phyloP scores from a whole-genome alignment of 2,329 filamentous ascomycete species.

The Hysterium pulicare region DNA sequence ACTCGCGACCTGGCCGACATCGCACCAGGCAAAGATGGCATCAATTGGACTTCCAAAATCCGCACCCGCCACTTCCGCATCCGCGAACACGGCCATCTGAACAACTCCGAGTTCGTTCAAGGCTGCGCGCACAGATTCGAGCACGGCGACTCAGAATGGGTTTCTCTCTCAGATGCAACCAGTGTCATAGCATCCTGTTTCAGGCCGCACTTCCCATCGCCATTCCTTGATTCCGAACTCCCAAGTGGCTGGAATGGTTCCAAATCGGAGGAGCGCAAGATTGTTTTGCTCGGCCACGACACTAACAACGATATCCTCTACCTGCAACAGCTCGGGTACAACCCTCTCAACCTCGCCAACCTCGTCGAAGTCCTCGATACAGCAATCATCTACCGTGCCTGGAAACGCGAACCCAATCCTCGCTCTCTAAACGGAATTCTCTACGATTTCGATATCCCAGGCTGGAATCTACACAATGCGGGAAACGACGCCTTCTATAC shows the following conservation, averaged over 20 bases:
- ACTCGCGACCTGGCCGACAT: slow-evolving; percentile 56
- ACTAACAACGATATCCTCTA: slow-evolving; percentile 65
- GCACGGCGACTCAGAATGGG: slow-evolving; percentile 64
- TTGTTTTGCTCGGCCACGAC: slow-evolving; percentile 80
- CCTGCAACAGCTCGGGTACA: slow-evolving; percentile 62
- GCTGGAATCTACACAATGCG: slow-evolving; percentile 74
- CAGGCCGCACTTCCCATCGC: slow-evolving; percentile 50
- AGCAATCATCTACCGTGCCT: slow-evolving; percentile 63
- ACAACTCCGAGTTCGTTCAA: slow-evolving; percentile 65
- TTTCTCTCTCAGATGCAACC: slow-evolving; percentile 46
- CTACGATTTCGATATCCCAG: slow-evolving; percentile 58
- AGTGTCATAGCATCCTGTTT: slow-evolving; percentile 54
- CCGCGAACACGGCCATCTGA: slow-evolving; percentile 61
- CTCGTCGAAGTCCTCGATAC: slow-evolving; percentile 71
- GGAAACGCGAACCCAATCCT: slow-evolving; percentile 52
- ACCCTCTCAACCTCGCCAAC: slow-evolving; percentile 52
- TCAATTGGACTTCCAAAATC: slow-evolving; percentile 66
- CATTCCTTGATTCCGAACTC: slow-evolving; percentile 7
- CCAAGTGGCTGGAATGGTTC: background rate
- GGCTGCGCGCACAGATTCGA: slow-evolving; percentile 73
- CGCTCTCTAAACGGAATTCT: slow-evolving; percentile 62
- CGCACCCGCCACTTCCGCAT: slow-evolving; percentile 73
- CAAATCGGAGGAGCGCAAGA: slow-evolving; percentile 47
- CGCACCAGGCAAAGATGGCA: slow-evolving; percentile 59
- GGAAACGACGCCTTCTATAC: slow-evolving; percentile 84